Percentiles rank a stretch among this genome's conserved stretches.
These are phyloP conservation scores for Ananas comosus DNA, from an alignment of 176 grass and related monocot species.

Conservation along the genomic window DNA sequence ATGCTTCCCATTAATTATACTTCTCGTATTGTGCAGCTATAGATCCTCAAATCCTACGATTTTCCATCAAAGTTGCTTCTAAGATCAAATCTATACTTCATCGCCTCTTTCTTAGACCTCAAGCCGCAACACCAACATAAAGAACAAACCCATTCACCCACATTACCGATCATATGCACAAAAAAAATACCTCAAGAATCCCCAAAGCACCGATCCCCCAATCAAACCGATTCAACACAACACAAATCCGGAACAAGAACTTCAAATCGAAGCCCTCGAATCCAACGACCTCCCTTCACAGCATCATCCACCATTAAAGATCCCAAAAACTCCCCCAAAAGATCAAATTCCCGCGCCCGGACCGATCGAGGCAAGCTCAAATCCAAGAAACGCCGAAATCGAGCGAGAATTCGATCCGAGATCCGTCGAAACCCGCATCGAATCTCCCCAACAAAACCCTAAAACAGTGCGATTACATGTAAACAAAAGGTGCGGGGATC, in stretches of 20 bases:
- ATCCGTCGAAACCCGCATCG: neutral
- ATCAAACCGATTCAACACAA: neutral
- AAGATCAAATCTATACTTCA: neutral
- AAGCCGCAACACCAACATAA: neutral
- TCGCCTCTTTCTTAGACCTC: too few relatives aligned
- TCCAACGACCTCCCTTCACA: neutral
- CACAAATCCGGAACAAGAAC: neutral
- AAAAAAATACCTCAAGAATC: too few relatives aligned
- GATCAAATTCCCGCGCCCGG: neutral
- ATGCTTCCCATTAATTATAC: neutral
- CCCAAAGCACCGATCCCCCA: too few relatives aligned
- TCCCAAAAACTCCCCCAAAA: neutral
- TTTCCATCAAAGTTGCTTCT: neutral
- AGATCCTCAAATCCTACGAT: neutral
- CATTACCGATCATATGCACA: too few relatives aligned
- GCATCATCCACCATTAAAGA: too few relatives aligned
- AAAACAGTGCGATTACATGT: neutral
- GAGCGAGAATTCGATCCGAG: neutral
- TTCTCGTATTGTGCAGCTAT: neutral
- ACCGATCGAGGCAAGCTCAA: neutral
- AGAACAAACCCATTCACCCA: neutral
- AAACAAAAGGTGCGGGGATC: neutral
- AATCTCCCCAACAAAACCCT: neutral
- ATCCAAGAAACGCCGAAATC: neutral
- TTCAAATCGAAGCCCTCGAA: neutral